A percentile compares a stretch with the other conserved stretches of the same genome.
Evolutionary conservation across 2,329 filamentous ascomycete species (phyloP).

Genomic region (Berkeleyomyces basicola): DNA sequence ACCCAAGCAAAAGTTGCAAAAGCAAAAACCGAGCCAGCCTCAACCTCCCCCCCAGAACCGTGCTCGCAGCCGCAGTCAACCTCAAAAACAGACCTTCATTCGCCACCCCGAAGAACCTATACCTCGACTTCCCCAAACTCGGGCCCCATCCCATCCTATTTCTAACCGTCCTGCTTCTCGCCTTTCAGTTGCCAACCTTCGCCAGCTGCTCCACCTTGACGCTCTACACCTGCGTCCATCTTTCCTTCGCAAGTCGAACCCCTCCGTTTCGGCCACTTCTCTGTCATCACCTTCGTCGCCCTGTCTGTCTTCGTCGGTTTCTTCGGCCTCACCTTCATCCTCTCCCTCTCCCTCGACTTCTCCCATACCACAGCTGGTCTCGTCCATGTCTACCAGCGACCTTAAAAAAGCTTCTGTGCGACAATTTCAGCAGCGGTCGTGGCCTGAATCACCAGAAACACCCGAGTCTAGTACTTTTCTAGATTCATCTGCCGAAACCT

Average conservation of each 20-base stretch:
- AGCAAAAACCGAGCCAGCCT: neutral
- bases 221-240: constrained; percentile 5
- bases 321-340: constrained; percentile 4
- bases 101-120: neutral
- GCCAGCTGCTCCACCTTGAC: constrained; percentile 10
- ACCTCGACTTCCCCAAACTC: neutral
- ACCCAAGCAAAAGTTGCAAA: neutral
- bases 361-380: neutral
- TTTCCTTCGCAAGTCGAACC: constrained; percentile 7
- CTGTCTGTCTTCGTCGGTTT: constrained; percentile 6
- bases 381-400: constrained; percentile 3
- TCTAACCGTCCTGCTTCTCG: neutral
- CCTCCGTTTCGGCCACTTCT: constrained; percentile 1
- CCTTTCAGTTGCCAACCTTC: constrained; percentile 11
- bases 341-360: constrained; percentile 3
- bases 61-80: neutral
- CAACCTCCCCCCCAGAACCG: neutral
- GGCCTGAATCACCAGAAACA: constrained; percentile 1
- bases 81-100: neutral
- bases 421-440: neutral
- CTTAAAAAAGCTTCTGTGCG: neutral
- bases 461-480: constrained; percentile 6
- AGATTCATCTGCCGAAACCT: constrained; percentile 3
- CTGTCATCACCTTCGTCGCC: constrained; percentile 10
- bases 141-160: neutral